Percentiles rank a stretch among this genome's conserved stretches.
Evolutionary conservation across 2,329 filamentous ascomycete species (phyloP).

Genomic region (Raffaelea albimanens): DNA sequence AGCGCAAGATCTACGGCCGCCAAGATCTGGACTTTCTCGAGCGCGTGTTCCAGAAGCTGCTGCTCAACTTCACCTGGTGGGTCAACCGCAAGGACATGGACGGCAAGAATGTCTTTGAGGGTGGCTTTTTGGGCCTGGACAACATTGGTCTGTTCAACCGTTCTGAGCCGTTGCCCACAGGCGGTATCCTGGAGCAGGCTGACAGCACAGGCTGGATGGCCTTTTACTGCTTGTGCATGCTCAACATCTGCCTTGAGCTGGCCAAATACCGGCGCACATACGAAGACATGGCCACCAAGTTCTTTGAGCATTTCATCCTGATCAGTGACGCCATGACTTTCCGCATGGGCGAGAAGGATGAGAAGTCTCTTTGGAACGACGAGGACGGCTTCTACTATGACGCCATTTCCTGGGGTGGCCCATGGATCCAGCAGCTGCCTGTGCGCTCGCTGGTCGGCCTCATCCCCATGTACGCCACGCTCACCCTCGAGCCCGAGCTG

Average conservation of each 20-base stretch:
- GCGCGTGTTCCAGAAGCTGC: constrained; percentile 88
- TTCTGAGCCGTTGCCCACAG: constrained; percentile 87
- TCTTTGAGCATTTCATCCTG: constrained; percentile 97
- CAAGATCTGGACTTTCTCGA: constrained; percentile 94
- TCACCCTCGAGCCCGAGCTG: constrained; percentile 87
- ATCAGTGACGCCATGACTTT: constrained; percentile 97
- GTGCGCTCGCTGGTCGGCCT: constrained; percentile 87
- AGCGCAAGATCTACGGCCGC: constrained; percentile 91
- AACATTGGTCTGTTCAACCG: constrained; percentile 98
- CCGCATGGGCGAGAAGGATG: constrained; percentile 57
- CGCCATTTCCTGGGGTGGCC: constrained; percentile 91
- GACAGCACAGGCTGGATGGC: constrained; percentile 99
- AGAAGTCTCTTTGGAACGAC: constrained; percentile 90
- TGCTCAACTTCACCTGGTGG: constrained; percentile 99
- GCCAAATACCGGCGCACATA: constrained; percentile 93
- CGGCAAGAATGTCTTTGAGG: constrained; percentile 95
- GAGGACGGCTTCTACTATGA: constrained; percentile 98
- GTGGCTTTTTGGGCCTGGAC: constrained; percentile 88
- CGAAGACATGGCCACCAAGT: constrained; percentile 95
- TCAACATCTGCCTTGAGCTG: constrained; percentile 91
- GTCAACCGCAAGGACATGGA: constrained; percentile 92
- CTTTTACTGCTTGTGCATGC: constrained; percentile 92
- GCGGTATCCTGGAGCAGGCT: constrained; percentile 87
- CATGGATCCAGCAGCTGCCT: constrained; percentile 85
- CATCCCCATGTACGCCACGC: constrained; percentile 85